Conservation (phyloP, 176 grass and related monocot genomes). For the Thinopyrum elongatum region DNA sequence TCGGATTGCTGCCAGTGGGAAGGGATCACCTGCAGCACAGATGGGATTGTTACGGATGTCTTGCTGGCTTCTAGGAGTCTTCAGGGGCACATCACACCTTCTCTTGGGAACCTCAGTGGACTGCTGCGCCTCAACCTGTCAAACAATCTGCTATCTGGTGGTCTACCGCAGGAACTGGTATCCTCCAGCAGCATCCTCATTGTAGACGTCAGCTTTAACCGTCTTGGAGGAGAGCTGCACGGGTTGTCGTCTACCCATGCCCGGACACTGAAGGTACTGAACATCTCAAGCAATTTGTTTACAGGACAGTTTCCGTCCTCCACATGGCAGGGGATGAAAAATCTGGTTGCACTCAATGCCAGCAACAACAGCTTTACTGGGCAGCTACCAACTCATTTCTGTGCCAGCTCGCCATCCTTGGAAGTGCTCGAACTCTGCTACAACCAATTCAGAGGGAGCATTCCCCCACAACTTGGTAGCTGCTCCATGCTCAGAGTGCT, state of each 20-base stretch:
- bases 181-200: constrained; percentile 3
- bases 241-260: background rate
- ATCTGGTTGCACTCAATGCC: constrained; percentile 24
- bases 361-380: constrained; percentile 51
- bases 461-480: background rate
- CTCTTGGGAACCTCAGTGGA: background rate
- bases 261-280: constrained; percentile 21
- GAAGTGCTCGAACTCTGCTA: constrained; percentile 7
- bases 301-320: constrained; percentile 16
- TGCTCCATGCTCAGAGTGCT: constrained; percentile 24
- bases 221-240: background rate
- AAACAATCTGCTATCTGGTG: background rate
- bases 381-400: constrained; percentile 17
- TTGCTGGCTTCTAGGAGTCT: background rate
- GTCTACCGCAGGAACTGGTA: background rate
- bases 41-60: background rate
- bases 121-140: constrained; percentile 29
- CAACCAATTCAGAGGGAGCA: constrained; percentile 10
- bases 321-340: background rate
- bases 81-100: constrained; percentile 13
- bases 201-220: constrained; percentile 43
- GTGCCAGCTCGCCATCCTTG: background rate
- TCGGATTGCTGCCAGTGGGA: constrained; percentile 44
- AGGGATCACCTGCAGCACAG: constrained; percentile 32
- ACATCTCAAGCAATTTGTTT: constrained; percentile 47